Percentiles rank a stretch among this genome's conserved stretches.
phyloP scores from a whole-genome alignment of 1,139 yeast genomes.

The Diutina siamensis region DNA sequence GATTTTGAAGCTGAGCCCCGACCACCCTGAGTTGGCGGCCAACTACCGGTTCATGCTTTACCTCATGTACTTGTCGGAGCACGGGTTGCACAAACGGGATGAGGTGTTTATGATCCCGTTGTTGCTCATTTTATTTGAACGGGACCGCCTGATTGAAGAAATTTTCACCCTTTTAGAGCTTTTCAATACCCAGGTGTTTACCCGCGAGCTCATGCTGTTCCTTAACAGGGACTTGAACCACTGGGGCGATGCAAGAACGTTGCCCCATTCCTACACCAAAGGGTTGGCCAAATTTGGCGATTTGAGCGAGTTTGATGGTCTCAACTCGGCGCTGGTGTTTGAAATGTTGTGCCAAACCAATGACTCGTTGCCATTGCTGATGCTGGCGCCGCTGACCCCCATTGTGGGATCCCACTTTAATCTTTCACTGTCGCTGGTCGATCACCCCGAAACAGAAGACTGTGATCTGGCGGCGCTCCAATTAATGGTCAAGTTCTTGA shows the following conservation, averaged over 20 bases:
- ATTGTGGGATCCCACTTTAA: slow-evolving; percentile 11
- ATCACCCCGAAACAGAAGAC: background rate
- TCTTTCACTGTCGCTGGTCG: background rate
- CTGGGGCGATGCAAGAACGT: slow-evolving; percentile 18
- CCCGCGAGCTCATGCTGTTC: slow-evolving; percentile 16
- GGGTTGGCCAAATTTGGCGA: slow-evolving; percentile 16
- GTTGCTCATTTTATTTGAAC: slow-evolving; percentile 21
- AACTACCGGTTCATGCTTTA: slow-evolving; percentile 23
- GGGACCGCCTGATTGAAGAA: slow-evolving; percentile 15
- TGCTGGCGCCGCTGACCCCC: slow-evolving; percentile 37
- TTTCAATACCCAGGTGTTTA: slow-evolving; percentile 23
- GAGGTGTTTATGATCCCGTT: slow-evolving; percentile 31
- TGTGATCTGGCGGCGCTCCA: slow-evolving; percentile 14
- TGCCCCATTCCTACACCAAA: slow-evolving; percentile 15
- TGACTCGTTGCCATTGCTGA: slow-evolving; percentile 32
- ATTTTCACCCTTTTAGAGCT: slow-evolving; percentile 24
- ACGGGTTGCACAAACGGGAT: slow-evolving; percentile 30
- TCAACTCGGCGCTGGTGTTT: slow-evolving; percentile 21
- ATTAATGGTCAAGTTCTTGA: slow-evolving; percentile 14
- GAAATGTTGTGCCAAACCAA: slow-evolving; percentile 28
- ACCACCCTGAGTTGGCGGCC: slow-evolving; percentile 12
- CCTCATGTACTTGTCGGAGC: slow-evolving; percentile 24
- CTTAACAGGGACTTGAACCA: slow-evolving; percentile 18
- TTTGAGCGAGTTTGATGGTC: slow-evolving; percentile 22
- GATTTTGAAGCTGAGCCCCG: slow-evolving; percentile 13